Evolutionary conservation across 108 stramenopile genomes (phyloP), one percentile per base, ranked within the genome.

Genomic region (Skeletonema marinoi): DNA sequence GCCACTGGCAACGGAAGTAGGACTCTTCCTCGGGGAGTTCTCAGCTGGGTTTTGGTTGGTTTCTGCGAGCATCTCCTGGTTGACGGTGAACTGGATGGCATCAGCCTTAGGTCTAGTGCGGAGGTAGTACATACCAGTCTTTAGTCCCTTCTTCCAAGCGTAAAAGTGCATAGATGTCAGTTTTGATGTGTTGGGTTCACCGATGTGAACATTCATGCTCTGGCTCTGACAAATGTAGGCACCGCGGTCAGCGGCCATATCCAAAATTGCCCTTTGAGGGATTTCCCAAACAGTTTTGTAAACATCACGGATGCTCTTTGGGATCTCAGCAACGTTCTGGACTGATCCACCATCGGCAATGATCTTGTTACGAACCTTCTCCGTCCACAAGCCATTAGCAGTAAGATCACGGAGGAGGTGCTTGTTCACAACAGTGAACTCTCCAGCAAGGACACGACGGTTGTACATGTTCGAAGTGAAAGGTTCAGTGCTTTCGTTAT

Each of bases 261-360:
- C 99, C 61, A 99, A 86, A 74, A 99, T 90, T 60, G 85, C 67
- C 56, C 92, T 84, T 79, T 98, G 98, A 58, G 95, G 90, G 75
- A 99, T 97, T 81, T 99, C 99, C 99, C 99, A 99, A n/a, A 99
- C 98, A 21, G 99, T 99, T 92, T 97, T 98, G 92, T 97, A 99
- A 19, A 99, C 88, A 64, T 94, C 97, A 31, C 96, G 93, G 65
- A 99, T 85, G 51, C 95, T 76, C 68, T 88, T 85, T 19, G 99
- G 99, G 58, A 99, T 96, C 17, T 92, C 98, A 16, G 70, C 62
- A 59, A 99, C 89, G 73, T 92, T 89, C 83, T 98, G 98, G 13
- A 99, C 91, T 48, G 95, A 96, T 32, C 99, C 99, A 56, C 96
- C 91, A 75, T 98, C 96, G 54, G 98, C 97, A 86, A 99, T 98